These are phyloP conservation scores for Exophiala sp. DNA, from an alignment of 2,329 filamentous ascomycete genomes.

Conservation along the genomic window DNA sequence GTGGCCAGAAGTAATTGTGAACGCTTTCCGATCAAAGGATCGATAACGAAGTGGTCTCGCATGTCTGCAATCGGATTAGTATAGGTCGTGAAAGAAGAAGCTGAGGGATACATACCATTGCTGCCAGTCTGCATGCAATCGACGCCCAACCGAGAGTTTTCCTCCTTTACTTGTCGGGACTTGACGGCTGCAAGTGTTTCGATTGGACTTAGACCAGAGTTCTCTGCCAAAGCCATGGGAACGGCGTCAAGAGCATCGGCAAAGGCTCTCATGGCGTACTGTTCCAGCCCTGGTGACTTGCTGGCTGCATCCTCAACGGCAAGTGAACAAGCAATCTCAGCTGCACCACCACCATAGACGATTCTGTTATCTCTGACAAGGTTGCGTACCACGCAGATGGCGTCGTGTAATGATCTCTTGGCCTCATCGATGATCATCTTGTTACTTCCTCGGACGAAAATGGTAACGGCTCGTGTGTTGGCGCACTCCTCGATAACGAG, in stretches of 20 bases:
- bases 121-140: constrained; percentile 96
- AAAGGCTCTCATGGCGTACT: constrained; percentile 98
- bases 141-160: constrained; percentile 75
- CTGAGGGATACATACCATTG: constrained; percentile 58
- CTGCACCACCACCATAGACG: constrained; percentile 93
- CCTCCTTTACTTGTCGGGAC: constrained; percentile 89
- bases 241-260: constrained; percentile 89
- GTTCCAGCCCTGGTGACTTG: constrained; percentile 93
- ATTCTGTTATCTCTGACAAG: constrained; percentile 93
- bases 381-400: constrained; percentile 95
- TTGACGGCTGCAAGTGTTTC: constrained; percentile 93
- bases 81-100: constrained; percentile 9
- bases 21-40: constrained; percentile 95
- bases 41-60: constrained; percentile 96
- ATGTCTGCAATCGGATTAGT: constrained; percentile 60
- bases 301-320: constrained; percentile 93
- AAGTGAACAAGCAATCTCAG: constrained; percentile 94
- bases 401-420: constrained; percentile 94
- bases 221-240: constrained; percentile 95
- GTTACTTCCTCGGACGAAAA: constrained; percentile 96
- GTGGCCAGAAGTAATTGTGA: constrained; percentile 95
- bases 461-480: constrained; percentile 92
- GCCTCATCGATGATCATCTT: constrained; percentile 99
- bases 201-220: constrained; percentile 93
- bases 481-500: constrained; percentile 98